phyloP scores from a whole-genome alignment of 768 basidiomycete genomes.

The Epithele typhae region DNA sequence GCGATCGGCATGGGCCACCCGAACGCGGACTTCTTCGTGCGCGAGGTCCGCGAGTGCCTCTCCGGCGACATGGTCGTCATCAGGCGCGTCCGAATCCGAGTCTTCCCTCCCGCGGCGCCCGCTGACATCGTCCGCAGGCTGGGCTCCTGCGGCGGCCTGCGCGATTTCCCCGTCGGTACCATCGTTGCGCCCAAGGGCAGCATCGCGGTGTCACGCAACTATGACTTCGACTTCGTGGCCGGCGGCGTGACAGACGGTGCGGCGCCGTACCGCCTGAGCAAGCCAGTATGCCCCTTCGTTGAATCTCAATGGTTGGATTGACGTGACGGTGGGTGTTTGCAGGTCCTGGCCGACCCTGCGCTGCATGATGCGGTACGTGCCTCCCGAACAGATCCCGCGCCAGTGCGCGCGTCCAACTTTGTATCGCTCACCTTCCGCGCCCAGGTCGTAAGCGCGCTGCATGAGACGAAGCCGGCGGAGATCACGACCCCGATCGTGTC shows the following conservation, averaged over 20 bases:
- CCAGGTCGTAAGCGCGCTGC: slow-evolving; percentile 45
- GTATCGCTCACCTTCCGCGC: not conserved
- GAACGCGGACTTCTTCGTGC: slow-evolving; percentile 83
- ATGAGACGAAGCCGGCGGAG: slow-evolving; percentile 38
- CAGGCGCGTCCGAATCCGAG: no score
- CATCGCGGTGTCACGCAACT: slow-evolving; percentile 67
- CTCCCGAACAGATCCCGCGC: slow-evolving; percentile 22
- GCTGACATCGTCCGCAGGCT: no score
- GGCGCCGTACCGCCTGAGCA: slow-evolving; percentile 62
- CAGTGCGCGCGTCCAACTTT: not conserved
- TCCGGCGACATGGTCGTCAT: slow-evolving; percentile 55
- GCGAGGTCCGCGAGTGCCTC: slow-evolving; percentile 73
- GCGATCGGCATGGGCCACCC: slow-evolving; percentile 83
- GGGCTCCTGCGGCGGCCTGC: slow-evolving; percentile 76
- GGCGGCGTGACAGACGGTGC: slow-evolving; percentile 31
- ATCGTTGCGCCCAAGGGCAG: slow-evolving; percentile 68
- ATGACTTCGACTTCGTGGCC: slow-evolving; percentile 68
- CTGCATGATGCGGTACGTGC: slow-evolving; percentile 52
- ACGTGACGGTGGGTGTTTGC: not conserved
- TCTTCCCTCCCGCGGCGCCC: no score
- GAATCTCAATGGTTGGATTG: no score
- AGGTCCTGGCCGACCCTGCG: slow-evolving; percentile 58
- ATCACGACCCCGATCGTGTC: slow-evolving; percentile 35
- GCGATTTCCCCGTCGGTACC: slow-evolving; percentile 67
- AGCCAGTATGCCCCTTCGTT: slow-evolving; percentile 42